Evolutionary conservation across 306 rosid species (phyloP).

Genomic region (Macrotyloma uniflorum): DNA sequence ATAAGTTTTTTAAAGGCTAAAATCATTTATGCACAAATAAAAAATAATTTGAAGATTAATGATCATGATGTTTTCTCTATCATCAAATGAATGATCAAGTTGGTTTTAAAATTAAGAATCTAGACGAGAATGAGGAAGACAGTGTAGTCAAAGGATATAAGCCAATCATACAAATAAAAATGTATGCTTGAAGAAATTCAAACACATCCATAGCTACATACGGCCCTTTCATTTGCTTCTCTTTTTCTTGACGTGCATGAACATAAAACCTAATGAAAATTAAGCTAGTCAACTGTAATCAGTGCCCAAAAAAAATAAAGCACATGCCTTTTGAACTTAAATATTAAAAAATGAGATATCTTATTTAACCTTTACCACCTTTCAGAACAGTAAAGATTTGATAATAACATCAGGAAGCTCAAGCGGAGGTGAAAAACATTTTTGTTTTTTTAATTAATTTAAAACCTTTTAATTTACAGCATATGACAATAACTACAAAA

Average conservation of each 20-base stretch:
- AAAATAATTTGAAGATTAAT: slow-evolving; percentile 13
- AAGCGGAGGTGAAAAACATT: neutral
- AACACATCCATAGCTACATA: neutral
- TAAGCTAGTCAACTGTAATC: neutral
- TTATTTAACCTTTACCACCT: neutral
- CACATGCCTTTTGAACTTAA: neutral
- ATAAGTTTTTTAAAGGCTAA: neutral
- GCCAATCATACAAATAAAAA: neutral
- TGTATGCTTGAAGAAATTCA: neutral
- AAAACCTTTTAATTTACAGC: neutral
- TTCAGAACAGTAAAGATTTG: slow-evolving; percentile 3
- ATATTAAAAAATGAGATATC: neutral
- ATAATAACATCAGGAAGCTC: neutral
- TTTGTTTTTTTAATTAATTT: neutral
- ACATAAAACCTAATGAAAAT: neutral
- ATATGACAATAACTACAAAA: neutral
- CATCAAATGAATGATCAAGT: neutral
- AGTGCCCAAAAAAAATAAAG: slow-evolving; percentile 1
- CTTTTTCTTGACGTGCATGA: neutral
- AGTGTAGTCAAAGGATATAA: neutral
- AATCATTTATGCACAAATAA: neutral
- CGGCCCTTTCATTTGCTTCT: neutral
- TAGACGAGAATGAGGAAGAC: neutral
- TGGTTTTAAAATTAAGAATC: neutral
- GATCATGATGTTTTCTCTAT: neutral